Percentiles rank a stretch among this genome's conserved stretches.
These are phyloP conservation scores for Magnaporthiopsis poae DNA, from an alignment of 2,329 filamentous ascomycete genomes.

Conservation along the genomic window DNA sequence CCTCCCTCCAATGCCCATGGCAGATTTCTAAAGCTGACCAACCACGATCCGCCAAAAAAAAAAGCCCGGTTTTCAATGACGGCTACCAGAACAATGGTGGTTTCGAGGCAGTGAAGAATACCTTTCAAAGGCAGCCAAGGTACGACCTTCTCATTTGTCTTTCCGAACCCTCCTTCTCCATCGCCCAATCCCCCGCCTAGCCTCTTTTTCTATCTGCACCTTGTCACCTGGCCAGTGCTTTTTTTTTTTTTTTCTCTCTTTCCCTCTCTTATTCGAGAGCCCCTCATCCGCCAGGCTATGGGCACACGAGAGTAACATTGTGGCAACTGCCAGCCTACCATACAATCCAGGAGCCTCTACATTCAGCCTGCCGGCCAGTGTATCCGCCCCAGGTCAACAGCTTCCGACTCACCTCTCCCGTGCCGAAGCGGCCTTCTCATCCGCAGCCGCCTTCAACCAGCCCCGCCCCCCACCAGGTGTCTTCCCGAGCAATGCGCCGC, in stretches of 20 bases:
- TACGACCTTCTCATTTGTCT: conserved; percentile 16
- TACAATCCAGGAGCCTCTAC: conserved; percentile 23
- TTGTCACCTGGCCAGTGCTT: neutral
- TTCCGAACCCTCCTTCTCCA: neutral
- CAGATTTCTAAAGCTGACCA: neutral
- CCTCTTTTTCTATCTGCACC: conserved; percentile 2
- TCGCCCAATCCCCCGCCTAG: neutral
- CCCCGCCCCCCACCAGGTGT: conserved; percentile 10
- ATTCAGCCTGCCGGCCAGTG: conserved; percentile 24
- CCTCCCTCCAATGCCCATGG: neutral
- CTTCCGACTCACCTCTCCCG: conserved; percentile 11
- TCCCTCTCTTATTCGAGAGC: neutral
- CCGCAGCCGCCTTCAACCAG: conserved; percentile 29
- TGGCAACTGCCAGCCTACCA: neutral
- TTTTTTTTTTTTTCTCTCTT: too few relatives aligned
- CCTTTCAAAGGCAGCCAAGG: conserved; percentile 21
- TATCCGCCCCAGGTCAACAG: conserved; percentile 13
- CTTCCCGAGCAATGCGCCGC: conserved; percentile 16
- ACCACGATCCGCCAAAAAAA: conserved; percentile 6
- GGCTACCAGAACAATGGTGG: conserved; percentile 19
- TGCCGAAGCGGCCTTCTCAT: conserved; percentile 28
- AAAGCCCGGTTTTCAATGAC: conserved; percentile 27
- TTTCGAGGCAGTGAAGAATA: conserved; percentile 23
- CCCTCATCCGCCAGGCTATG: neutral
- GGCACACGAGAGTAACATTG: neutral